Percentiles rank a stretch among this genome's conserved stretches.
Evolutionary conservation across 148 eudicot genomes (phyloP).

Genomic region (Cornus suecica): DNA sequence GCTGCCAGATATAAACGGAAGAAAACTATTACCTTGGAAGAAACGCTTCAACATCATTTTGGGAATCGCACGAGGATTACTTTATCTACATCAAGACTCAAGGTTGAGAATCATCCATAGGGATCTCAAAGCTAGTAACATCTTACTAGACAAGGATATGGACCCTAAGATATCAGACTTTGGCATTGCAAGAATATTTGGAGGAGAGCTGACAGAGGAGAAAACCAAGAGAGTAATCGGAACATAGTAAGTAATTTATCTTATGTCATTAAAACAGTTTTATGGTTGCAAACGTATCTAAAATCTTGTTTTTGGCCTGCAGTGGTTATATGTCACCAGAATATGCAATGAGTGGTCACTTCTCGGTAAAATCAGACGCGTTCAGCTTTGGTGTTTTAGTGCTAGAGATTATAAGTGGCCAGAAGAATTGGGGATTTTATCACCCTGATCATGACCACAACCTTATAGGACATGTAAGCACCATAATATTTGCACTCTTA

Average conservation of each 20-base stretch:
- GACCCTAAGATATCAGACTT: slow-evolving; percentile 39
- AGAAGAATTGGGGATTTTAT: slow-evolving; percentile 28
- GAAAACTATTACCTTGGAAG: slow-evolving; percentile 24
- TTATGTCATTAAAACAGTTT: not conserved
- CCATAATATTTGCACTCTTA: not conserved
- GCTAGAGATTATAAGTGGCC: slow-evolving; percentile 32
- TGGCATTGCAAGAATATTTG: slow-evolving; percentile 37
- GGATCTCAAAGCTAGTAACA: slow-evolving; percentile 37
- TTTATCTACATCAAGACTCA: slow-evolving; percentile 38
- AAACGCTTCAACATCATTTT: slow-evolving; percentile 26
- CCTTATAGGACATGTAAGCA: slow-evolving; percentile 37
- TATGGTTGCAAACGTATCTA: not conserved
- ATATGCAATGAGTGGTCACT: slow-evolving; percentile 34
- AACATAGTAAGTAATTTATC: slow-evolving; percentile 27
- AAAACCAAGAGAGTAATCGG: slow-evolving; percentile 29
- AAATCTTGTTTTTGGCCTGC: slow-evolving; percentile 1
- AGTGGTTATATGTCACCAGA: slow-evolving; percentile 42
- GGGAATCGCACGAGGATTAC: slow-evolving; percentile 33
- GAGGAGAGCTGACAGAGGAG: slow-evolving; percentile 25
- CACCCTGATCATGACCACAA: slow-evolving; percentile 27
- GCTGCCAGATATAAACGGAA: slow-evolving; percentile 23
- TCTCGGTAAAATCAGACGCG: slow-evolving; percentile 33
- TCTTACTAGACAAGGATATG: slow-evolving; percentile 32
- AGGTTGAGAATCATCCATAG: slow-evolving; percentile 39
- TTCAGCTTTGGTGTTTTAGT: slow-evolving; percentile 38